phyloP scores from a whole-genome alignment of 2,329 filamentous ascomycete species.

The Scedosporium apiospermum region DNA sequence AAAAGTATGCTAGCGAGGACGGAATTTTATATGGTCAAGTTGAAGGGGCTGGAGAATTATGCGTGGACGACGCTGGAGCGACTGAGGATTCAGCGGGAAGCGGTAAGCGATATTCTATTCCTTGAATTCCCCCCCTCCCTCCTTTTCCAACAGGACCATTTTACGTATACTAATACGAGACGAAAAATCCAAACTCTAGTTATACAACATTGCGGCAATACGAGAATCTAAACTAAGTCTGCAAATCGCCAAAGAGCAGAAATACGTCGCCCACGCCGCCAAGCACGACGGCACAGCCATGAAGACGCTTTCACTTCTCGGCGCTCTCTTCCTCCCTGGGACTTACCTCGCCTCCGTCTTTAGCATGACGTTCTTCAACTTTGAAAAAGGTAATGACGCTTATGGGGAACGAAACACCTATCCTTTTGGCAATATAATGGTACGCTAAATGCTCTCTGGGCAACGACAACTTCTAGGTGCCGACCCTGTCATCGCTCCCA shows the following conservation, averaged over 20 bases:
- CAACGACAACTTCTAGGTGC: conserved; percentile 14
- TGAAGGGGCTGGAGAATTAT: conserved; percentile 53
- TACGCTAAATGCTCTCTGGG: too few relatives aligned
- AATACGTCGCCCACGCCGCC: conserved; percentile 47
- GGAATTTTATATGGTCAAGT: conserved; percentile 52
- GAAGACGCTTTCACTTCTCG: conserved; percentile 56
- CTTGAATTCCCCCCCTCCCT: neutral
- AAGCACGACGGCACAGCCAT: conserved; percentile 55
- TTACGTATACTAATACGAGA: neutral
- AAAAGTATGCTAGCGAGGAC: conserved; percentile 42
- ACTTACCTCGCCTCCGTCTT: conserved; percentile 55
- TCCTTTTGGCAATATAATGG: too few relatives aligned
- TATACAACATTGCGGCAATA: conserved; percentile 59
- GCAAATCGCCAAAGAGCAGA: conserved; percentile 51
- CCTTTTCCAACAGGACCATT: neutral
- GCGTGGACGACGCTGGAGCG: conserved; percentile 52
- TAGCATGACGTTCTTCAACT: conserved; percentile 59
- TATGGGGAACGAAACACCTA: too few relatives aligned
- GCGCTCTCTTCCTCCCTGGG: conserved; percentile 53
- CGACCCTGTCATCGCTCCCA: conserved; percentile 34
- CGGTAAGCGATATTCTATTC: conserved; percentile 30
- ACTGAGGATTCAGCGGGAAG: conserved; percentile 50
- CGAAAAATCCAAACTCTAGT: conserved; percentile 22
- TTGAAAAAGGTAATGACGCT: conserved; percentile 30
- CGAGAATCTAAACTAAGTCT: conserved; percentile 55